Percentiles rank a stretch among this genome's conserved stretches.
Conservation (phyloP, 2,329 filamentous ascomycete species). For the Penicillium concentricum region DNA sequence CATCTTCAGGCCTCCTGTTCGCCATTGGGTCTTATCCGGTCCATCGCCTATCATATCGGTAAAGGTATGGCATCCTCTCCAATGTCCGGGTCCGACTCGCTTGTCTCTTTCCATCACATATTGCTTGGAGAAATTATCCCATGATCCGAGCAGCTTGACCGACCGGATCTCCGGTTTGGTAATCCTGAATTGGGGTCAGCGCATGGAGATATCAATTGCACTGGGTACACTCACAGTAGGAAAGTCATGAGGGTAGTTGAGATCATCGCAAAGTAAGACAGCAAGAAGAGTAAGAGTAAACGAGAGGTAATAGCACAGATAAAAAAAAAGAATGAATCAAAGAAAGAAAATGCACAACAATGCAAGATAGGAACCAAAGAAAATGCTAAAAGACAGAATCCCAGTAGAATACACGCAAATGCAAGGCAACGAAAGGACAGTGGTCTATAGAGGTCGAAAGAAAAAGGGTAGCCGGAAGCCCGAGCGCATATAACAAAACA, state of each 20-base stretch:
- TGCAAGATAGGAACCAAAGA: slow-evolving; percentile 6
- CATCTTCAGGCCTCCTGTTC: slow-evolving; percentile 83
- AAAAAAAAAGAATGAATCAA: neutral
- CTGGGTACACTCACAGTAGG: slow-evolving; percentile 30
- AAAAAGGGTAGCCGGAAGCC: neutral
- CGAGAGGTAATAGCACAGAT: slow-evolving; percentile 1
- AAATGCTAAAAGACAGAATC: slow-evolving; percentile 7
- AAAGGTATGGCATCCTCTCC: slow-evolving; percentile 86
- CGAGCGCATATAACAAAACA: neutral
- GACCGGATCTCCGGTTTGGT: slow-evolving; percentile 49
- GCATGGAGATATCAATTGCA: neutral
- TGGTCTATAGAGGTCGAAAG: slow-evolving; percentile 3
- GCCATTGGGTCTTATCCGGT: slow-evolving; percentile 55
- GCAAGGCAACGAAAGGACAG: slow-evolving; percentile 4
- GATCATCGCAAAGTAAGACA: slow-evolving; percentile 24
- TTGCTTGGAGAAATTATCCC: slow-evolving; percentile 84
- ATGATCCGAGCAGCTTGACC: slow-evolving; percentile 83
- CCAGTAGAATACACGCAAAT: slow-evolving; percentile 5
- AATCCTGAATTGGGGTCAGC: slow-evolving; percentile 27
- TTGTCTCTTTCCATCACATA: slow-evolving; percentile 81
- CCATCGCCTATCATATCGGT: slow-evolving; percentile 83
- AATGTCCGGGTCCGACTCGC: slow-evolving; percentile 71
- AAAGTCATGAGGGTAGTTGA: slow-evolving; percentile 40
- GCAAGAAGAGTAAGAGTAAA: slow-evolving; percentile 4
- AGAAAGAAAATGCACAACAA: slow-evolving; percentile 2